phyloP scores from a whole-genome alignment of 148 eudicot species.

The Chenopodium quinoa region DNA sequence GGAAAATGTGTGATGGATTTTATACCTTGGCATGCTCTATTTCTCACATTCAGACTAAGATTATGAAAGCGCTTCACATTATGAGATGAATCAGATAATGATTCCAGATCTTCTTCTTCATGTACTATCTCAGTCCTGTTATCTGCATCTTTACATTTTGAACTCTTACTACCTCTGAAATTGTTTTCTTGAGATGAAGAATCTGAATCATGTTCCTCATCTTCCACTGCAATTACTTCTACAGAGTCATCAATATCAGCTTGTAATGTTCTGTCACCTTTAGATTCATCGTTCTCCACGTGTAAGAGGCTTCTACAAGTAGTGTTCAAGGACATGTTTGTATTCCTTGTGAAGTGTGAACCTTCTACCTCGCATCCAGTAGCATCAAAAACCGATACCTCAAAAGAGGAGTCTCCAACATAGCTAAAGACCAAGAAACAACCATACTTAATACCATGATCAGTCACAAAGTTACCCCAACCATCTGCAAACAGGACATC shows the following conservation, averaged over 20 bases:
- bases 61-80: background rate
- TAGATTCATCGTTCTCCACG: background rate
- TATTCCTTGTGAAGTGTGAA: conserved; percentile 2
- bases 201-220: background rate
- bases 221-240: background rate
- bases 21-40: background rate
- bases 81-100: too few species aligned
- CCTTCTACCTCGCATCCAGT: conserved; percentile 23
- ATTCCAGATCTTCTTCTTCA: background rate
- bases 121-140: background rate
- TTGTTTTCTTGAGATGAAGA: too few species aligned
- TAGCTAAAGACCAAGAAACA: conserved; percentile 9
- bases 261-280: background rate
- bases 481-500: conserved; percentile 14
- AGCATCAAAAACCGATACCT: conserved; percentile 2
- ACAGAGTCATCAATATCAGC: background rate
- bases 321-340: background rate
- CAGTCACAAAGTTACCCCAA: conserved; percentile 21
- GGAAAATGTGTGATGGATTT: background rate
- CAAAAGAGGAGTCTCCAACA: background rate
- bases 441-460: background rate
- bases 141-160: background rate
- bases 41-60: background rate
- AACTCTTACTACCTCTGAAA: background rate
- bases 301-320: conserved; percentile 7